Conservation (phyloP, 768 basidiomycete genomes). For the Phylloporus sp. region DNA sequence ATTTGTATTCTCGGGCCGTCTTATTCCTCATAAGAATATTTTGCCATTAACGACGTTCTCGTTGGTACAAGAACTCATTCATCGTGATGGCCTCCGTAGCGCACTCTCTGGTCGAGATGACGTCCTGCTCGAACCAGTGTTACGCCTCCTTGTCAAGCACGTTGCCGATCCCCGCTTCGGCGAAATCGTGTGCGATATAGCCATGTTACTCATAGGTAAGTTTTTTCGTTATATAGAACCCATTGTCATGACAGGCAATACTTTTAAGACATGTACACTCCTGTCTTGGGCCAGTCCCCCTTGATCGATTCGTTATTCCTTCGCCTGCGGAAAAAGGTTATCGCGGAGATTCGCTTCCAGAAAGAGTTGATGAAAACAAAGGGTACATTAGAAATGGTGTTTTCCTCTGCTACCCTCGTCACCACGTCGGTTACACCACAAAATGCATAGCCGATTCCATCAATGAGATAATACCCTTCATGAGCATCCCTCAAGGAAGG, state of each 20-base stretch:
- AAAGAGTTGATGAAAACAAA: slow-evolving; percentile 75
- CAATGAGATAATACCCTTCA: slow-evolving; percentile 8
- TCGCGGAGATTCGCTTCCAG: slow-evolving; percentile 84
- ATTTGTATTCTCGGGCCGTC: neutral
- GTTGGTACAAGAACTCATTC: slow-evolving; percentile 87
- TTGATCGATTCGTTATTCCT: slow-evolving; percentile 84
- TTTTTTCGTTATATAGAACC: slow-evolving; percentile 7
- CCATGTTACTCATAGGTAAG: slow-evolving; percentile 80
- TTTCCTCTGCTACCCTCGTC: slow-evolving; percentile 51
- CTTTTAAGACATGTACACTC: slow-evolving; percentile 78
- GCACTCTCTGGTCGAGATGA: slow-evolving; percentile 92
- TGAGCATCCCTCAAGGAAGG: slow-evolving; percentile 45
- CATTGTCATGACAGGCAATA: slow-evolving; percentile 3
- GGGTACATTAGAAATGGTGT: slow-evolving; percentile 90
- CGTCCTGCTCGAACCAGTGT: slow-evolving; percentile 84
- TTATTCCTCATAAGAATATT: slow-evolving; percentile 53
- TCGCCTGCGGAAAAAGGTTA: slow-evolving; percentile 78
- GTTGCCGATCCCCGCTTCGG: slow-evolving; percentile 90
- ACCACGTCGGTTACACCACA: slow-evolving; percentile 12
- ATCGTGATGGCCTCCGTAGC: slow-evolving; percentile 82
- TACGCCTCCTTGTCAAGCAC: slow-evolving; percentile 82
- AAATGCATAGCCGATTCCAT: slow-evolving; percentile 15
- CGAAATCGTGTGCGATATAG: slow-evolving; percentile 79
- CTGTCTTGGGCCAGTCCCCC: slow-evolving; percentile 92
- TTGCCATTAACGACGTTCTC: slow-evolving; percentile 86